Conservation (phyloP, 176 grass and related monocot genomes). For the Carex cristatella region DNA sequence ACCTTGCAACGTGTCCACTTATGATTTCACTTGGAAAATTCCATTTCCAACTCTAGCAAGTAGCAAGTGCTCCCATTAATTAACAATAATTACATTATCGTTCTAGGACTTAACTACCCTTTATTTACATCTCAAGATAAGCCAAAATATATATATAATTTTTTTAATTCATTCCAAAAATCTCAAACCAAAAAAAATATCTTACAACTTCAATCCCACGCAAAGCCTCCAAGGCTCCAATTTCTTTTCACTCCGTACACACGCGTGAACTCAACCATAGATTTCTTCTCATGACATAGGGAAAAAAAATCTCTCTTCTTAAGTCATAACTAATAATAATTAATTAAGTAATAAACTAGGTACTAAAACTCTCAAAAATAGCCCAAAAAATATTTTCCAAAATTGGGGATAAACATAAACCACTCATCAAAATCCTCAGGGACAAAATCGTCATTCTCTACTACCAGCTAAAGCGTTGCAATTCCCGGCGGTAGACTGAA, state of each 20-base stretch:
- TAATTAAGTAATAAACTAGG: slow-evolving; percentile 9
- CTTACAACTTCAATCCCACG: slow-evolving; percentile 19
- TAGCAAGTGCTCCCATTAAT: slow-evolving; percentile 12
- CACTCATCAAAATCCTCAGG: not conserved
- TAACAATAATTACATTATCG: not conserved
- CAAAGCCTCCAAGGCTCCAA: slow-evolving; percentile 8
- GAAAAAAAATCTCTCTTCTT: slow-evolving; percentile 13
- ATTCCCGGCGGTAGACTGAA: slow-evolving; percentile 17
- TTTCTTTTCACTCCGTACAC: not conserved
- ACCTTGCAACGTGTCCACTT: slow-evolving; percentile 2
- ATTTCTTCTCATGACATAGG: slow-evolving; percentile 4
- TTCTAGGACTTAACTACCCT: not conserved
- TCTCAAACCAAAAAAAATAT: slow-evolving; percentile 14
- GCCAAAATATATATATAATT: not conserved
- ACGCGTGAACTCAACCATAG: not conserved
- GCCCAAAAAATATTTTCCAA: not conserved
- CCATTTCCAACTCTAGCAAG: slow-evolving; percentile 11
- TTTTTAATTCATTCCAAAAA: not conserved
- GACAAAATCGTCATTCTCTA: slow-evolving; percentile 8
- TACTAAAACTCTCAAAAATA: not conserved
- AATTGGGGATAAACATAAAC: not conserved
- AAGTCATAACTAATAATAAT: not conserved
- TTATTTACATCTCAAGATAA: not conserved
- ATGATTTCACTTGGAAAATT: not conserved
- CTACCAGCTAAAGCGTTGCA: not conserved